Conservation (phyloP, 768 basidiomycete species). For the Rhizopogon salebrosus region DNA sequence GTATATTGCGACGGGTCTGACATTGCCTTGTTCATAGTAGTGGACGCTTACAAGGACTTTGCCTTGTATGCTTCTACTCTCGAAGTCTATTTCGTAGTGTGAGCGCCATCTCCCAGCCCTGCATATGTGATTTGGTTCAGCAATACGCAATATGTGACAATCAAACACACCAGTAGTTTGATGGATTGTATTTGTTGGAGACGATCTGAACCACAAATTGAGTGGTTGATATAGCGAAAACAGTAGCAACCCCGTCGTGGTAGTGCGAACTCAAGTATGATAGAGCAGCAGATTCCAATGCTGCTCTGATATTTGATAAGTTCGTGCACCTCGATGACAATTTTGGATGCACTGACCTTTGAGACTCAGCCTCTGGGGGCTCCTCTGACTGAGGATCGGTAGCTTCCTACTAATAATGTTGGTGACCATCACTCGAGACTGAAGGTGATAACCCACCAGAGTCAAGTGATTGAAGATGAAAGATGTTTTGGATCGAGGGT, state of each 20-base stretch:
- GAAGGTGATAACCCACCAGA: constrained; percentile 47
- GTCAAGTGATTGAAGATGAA: constrained; percentile 85
- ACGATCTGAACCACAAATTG: constrained; percentile 76
- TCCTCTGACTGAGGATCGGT: constrained; percentile 65
- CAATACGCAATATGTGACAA: not conserved
- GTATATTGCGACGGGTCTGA: constrained; percentile 28
- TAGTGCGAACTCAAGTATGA: constrained; percentile 80
- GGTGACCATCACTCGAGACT: constrained; percentile 8
- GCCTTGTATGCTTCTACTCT: constrained; percentile 58
- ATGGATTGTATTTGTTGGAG: constrained; percentile 93
- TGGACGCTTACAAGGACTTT: constrained; percentile 82
- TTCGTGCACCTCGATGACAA: not conserved
- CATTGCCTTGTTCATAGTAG: constrained; percentile 97
- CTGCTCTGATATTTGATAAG: constrained; percentile 39
- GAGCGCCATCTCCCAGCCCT: constrained; percentile 98
- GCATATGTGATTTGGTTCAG: not conserved
- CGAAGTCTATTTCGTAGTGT: constrained; percentile 71
- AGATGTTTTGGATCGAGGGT: constrained; percentile 72
- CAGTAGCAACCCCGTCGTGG: constrained; percentile 68
- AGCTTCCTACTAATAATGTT: constrained; percentile 51
- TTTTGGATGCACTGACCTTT: constrained; percentile 49
- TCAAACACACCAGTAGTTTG: constrained; percentile 77
- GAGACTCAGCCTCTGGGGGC: constrained; percentile 61
- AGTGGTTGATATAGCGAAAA: constrained; percentile 52
- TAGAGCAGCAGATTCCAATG: constrained; percentile 63